Evolutionary conservation across 257 asterid genomes (phyloP).

Genomic region (Rehmannia glutinosa): DNA sequence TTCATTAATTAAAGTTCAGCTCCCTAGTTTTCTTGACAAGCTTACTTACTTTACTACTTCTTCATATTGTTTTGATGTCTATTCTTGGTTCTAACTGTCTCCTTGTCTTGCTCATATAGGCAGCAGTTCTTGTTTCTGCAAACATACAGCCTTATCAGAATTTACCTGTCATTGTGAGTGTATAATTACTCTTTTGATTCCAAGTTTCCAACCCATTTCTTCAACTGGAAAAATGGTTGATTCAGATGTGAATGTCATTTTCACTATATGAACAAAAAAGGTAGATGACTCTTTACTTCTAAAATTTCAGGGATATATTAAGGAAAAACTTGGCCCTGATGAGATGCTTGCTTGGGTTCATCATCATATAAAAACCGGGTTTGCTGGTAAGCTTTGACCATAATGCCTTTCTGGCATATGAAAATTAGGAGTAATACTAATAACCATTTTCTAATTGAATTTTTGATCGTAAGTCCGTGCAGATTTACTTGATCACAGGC

Average conservation of each 20-base stretch:
- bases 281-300: not conserved
- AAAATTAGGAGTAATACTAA: not conserved
- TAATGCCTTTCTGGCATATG: not conserved
- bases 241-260: conserved; percentile 2
- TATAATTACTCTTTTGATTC: conserved; percentile 7
- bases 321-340: conserved; percentile 69
- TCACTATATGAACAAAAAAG: not conserved
- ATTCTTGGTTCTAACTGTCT: conserved; percentile 13
- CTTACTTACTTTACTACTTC: not conserved
- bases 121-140: conserved; percentile 52
- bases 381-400: conserved; percentile 48
- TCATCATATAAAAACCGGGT: conserved; percentile 52
- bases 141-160: conserved; percentile 66
- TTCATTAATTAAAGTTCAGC: not conserved
- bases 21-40: not conserved
- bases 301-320: conserved; percentile 36
- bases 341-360: conserved; percentile 65
- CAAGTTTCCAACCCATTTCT: not conserved
- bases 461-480: not conserved
- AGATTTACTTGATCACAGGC: not conserved
- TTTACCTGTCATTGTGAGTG: conserved; percentile 46
- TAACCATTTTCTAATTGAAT: conserved; percentile 1
- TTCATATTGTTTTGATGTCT: not conserved
- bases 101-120: conserved; percentile 36
- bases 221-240: not conserved